These are phyloP conservation scores for Neckera pumila DNA, from an alignment of 225 moss, liverwort and hornwort species.

Conservation along the genomic window DNA sequence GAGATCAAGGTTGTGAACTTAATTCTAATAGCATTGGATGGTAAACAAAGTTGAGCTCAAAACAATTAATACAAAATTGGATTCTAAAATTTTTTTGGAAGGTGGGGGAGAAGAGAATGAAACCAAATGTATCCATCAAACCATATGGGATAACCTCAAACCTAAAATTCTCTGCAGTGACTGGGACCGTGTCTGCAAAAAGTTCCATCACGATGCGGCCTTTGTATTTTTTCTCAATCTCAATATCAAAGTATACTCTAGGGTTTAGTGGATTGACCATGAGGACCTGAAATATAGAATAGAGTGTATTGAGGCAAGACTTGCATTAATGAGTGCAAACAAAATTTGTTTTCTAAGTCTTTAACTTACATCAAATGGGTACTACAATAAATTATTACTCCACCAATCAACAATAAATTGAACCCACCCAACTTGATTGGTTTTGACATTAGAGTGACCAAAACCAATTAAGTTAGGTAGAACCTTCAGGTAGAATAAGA, in stretches of 20 bases:
- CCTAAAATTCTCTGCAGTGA: slow-evolving; percentile 69
- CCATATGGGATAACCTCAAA: not conserved
- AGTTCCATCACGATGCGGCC: slow-evolving; percentile 70
- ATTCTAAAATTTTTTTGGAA: no score
- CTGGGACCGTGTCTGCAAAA: slow-evolving; percentile 42
- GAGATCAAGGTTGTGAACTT: not conserved
- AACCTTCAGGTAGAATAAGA: fast-evolving
- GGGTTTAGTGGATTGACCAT: slow-evolving; percentile 46
- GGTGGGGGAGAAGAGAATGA: not conserved
- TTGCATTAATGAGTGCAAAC: not conserved
- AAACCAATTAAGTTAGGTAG: not conserved
- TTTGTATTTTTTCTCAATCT: slow-evolving; percentile 20
- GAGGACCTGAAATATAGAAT: not conserved
- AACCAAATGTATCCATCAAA: not conserved
- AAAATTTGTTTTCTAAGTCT: not conserved
- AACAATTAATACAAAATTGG: no score
- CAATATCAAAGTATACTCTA: slow-evolving; percentile 52
- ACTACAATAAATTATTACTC: not conserved
- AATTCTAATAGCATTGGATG: not conserved
- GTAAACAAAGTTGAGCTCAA: not conserved
- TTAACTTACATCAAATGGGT: not conserved
- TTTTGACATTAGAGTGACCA: not conserved
- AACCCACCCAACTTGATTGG: not conserved
- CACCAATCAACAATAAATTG: not conserved
- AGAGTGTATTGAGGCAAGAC: not conserved